These are phyloP conservation scores for Haplosporangium sp. DNA, from an alignment of 371 early-diverging fungal genomes.

Conservation along the genomic window DNA sequence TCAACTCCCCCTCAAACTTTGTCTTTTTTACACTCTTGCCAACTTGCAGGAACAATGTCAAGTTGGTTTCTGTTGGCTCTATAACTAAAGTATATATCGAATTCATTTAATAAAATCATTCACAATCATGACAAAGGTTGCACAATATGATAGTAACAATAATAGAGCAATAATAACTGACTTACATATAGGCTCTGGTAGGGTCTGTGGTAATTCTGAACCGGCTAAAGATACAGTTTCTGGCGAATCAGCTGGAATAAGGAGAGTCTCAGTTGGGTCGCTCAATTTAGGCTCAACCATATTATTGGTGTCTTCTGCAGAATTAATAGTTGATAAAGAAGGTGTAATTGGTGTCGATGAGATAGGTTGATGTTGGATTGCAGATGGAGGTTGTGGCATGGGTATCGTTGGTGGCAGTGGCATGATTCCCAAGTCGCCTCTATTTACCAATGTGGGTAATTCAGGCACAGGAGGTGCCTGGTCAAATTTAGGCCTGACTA, in stretches of 20 bases:
- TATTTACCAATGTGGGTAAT: not conserved
- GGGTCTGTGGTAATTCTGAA: not conserved
- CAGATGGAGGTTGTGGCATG: slow-evolving; percentile 10
- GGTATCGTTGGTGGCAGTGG: slow-evolving; percentile 22
- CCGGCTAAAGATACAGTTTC: not conserved
- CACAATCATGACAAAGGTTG: not conserved
- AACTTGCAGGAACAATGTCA: slow-evolving; percentile 64
- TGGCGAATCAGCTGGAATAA: not conserved
- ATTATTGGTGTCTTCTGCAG: not conserved
- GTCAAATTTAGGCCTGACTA: slow-evolving; percentile 1
- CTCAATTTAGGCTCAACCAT: not conserved
- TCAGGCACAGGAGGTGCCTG: slow-evolving; percentile 3
- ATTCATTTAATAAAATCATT: not conserved
- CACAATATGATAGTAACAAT: not conserved
- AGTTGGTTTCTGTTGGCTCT: slow-evolving; percentile 19
- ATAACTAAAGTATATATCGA: not conserved
- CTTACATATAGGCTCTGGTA: slow-evolving; percentile 14
- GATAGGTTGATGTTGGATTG: not conserved
- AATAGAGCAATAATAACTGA: no score
- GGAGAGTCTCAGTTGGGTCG: not conserved
- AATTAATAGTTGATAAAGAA: not conserved
- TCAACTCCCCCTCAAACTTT: slow-evolving; percentile 67
- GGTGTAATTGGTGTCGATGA: not conserved
- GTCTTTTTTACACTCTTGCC: slow-evolving; percentile 65
- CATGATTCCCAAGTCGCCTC: slow-evolving; percentile 12